A percentile compares a stretch with the other conserved stretches of the same genome.
Conservation (phyloP, 176 grass and related monocot genomes). For the Phyllostachys edulis region DNA sequence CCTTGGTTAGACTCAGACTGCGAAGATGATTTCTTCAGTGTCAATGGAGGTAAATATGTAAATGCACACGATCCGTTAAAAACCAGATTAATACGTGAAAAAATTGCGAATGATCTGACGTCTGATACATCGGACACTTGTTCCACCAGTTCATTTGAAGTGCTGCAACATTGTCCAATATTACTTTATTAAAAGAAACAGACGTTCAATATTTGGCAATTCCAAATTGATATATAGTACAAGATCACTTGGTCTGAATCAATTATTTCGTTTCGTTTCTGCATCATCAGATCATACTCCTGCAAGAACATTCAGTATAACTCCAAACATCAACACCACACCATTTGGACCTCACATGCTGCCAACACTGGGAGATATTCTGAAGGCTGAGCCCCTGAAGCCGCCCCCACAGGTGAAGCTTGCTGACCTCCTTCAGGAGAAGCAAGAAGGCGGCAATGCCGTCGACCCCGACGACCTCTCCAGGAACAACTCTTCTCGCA, state of each 20-base stretch:
- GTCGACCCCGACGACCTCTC: not conserved
- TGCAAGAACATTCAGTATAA: conserved; percentile 19
- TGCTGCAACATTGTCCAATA: too few species aligned
- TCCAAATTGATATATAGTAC: too few species aligned
- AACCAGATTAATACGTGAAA: too few species aligned
- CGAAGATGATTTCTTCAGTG: conserved; percentile 86
- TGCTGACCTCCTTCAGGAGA: conserved; percentile 34
- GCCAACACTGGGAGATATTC: conserved; percentile 31
- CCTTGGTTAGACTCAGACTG: conserved; percentile 86
- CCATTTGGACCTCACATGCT: not conserved
- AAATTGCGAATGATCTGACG: not conserved
- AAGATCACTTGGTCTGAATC: not conserved
- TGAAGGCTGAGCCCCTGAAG: conserved; percentile 33
- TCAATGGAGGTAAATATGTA: conserved; percentile 73
- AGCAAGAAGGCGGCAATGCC: not conserved
- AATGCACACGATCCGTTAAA: not conserved
- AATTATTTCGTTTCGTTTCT: not conserved
- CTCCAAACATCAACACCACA: not conserved
- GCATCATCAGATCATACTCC: conserved; percentile 34
- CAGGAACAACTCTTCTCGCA: not conserved
- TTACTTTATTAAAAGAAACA: too few species aligned
- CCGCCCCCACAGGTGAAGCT: conserved; percentile 12
- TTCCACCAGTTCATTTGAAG: not conserved
- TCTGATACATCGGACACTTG: not conserved
- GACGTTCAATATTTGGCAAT: not conserved